Evolutionary conservation across 177 flowering plant species (phyloP), one percentile per base, ranked within the genome.

Genomic region (Telopea speciosissima): DNA sequence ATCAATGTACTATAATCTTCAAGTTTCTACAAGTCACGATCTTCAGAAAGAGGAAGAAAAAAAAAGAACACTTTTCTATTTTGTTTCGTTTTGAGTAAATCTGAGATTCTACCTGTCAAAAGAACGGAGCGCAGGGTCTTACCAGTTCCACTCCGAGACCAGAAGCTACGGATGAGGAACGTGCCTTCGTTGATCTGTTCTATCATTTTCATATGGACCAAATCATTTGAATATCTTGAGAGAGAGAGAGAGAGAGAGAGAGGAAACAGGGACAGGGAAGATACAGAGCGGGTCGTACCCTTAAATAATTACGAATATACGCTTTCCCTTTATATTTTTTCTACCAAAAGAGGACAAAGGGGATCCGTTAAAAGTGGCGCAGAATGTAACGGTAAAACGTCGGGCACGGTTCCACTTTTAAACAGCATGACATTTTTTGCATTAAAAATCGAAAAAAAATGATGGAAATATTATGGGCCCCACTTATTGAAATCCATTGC

Each of bases 111-210:
- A 24, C 66, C 65, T 26, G 54, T 44, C 22, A 52, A 54, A 68
- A 67, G 70, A 62, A 33, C 40, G 23, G 49, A 60, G 24, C 22
- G 23, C 22, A 40, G 24, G 21, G 60, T 11, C 24, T 59, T 69
- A 69, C 64, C 70, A 69, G 52, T 44, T 25, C 14, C 70, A 52
- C 1, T 14, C 58, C 58, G 6, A 14, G n/a, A 69, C 71, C 64
- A 59, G 33, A 69, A 69, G 71, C 71, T 33, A 28, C 59, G 26
- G 69, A 66, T 8, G 23, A 13, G 56, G 69, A 45, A 24, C 45
- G 22, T 21, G n/a, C 56, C 31, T 24, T 52, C 19, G 23, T 12
- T 44, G 56, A 42, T 66, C 58, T 22, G 26, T 19, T 16, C 52
- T 12, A 36, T 8, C 14, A 4, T 45, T 45, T 52, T 52, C 9